phyloP scores from a whole-genome alignment of 345 rosid species.

The Brassica cretica region DNA sequence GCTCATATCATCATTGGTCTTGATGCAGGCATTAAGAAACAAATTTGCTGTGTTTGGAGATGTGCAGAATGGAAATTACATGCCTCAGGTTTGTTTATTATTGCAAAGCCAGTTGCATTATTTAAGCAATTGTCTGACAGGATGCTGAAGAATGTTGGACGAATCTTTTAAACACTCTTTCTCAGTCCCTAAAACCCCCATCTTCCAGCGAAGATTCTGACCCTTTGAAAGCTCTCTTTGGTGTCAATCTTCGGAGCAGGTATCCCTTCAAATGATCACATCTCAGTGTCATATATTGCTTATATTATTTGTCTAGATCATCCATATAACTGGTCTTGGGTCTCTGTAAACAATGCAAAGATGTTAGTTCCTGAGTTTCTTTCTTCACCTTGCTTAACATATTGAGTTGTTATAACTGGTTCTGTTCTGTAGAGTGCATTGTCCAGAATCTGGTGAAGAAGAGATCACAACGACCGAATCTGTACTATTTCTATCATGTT shows the following conservation, averaged over 20 bases:
- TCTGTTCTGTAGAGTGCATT: constrained; percentile 57
- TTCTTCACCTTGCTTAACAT: background rate
- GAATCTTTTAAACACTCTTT: constrained; percentile 85
- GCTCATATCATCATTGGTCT: constrained; percentile 14
- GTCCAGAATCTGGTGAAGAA: constrained; percentile 74
- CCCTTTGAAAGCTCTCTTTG: constrained; percentile 76
- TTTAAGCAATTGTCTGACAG: constrained; percentile 43
- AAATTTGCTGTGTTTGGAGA: constrained; percentile 94
- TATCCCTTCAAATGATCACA: constrained; percentile 22
- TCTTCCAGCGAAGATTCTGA: constrained; percentile 66
- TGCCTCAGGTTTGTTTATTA: constrained; percentile 77
- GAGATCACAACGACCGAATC: constrained; percentile 65
- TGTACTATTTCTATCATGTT: constrained; percentile 83
- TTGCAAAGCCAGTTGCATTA: background rate
- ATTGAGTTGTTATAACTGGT: constrained; percentile 14
- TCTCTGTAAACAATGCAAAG: constrained; percentile 2
- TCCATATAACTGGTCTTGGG: background rate
- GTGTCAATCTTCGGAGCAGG: constrained; percentile 89
- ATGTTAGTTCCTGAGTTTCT: background rate
- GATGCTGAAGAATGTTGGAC: constrained; percentile 99
- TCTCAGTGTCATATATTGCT: background rate
- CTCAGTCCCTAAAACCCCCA: constrained; percentile 77
- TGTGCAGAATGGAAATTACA: constrained; percentile 83
- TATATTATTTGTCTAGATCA: background rate
- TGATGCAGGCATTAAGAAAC: constrained; percentile 72